These are phyloP conservation scores for Xylaria cubensis DNA, from an alignment of 495 filamentous ascomycete species.

Conservation along the genomic window DNA sequence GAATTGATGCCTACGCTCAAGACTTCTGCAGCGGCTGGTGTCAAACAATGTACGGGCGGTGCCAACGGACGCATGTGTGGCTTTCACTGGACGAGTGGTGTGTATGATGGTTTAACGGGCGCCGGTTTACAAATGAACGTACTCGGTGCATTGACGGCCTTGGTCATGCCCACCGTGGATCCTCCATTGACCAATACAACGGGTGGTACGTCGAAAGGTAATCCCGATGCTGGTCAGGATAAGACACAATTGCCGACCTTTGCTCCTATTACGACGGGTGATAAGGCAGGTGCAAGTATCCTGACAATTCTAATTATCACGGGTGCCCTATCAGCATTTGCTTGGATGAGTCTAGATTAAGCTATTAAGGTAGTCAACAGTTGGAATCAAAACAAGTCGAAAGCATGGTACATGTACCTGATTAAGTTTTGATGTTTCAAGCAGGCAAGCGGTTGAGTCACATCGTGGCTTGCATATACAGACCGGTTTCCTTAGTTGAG, in stretches of 20 bases:
- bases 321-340: constrained; percentile 47
- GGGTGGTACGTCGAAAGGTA: constrained; percentile 70
- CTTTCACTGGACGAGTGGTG: constrained; percentile 60
- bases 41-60: constrained; percentile 63
- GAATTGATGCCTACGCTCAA: constrained; percentile 58
- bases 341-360: constrained; percentile 55
- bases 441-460: background rate
- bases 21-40: constrained; percentile 64
- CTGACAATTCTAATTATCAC: constrained; percentile 60
- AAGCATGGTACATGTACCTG: background rate
- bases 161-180: constrained; percentile 35
- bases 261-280: constrained; percentile 58
- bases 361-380: background rate
- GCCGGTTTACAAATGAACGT: constrained; percentile 64
- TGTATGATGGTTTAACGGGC: constrained; percentile 58
- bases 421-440: background rate
- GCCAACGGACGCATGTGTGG: constrained; percentile 62
- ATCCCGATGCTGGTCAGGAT: constrained; percentile 61
- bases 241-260: constrained; percentile 31
- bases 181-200: constrained; percentile 61
- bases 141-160: constrained; percentile 37
- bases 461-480: background rate
- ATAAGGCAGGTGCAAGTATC: constrained; percentile 71
- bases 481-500: background rate
- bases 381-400: background rate